Evolutionary conservation across 2,329 filamentous ascomycete species (phyloP), one percentile per base, ranked within the genome.

Genomic region (Trichothecium roseum): DNA sequence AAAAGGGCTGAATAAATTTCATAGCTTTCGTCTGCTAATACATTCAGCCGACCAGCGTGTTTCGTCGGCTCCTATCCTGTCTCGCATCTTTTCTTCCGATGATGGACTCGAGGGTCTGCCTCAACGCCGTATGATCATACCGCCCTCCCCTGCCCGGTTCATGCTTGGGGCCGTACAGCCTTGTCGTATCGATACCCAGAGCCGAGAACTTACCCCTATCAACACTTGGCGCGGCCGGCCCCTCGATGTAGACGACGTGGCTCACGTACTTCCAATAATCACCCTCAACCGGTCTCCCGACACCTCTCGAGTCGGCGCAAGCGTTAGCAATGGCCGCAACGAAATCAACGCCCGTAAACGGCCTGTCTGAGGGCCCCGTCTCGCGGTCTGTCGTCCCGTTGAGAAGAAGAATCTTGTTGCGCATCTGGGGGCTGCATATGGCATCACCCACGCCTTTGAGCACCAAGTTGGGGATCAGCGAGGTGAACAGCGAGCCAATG

Each of bases 401-500:
- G 5, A 94, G 63, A 18, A 94, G 83, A 7, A 94, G 63, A 14
- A 94, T 81, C 54, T 91, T 93, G 49, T 79, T 73, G 7, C 73
- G 63, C 14, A 76, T 49, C 20, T 44, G 36, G 0, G 56, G 67
- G 26, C 46, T 55, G 1, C 59, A 50, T 15, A 68, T 55, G 4
- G 77, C 74, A 15, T 75, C 67, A 1, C 84, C 85, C 0, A 93
- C 78, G 4, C 82, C 84, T 1, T 66, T 55, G 14, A 94, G 69
- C 5, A 96, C 74, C 1, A 96, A 63, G 13, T 78, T 87, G 0
- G 89, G 89, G 2, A 94, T 70, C 24, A 96, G 74, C 5, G 83
- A 89, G 0, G 89, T 96, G 57, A 93, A 96, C 0, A 96, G 66
- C 2, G 81, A 88, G n/a, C 91, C 91, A 40, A 96, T 93, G 55